A percentile compares a stretch with the other conserved stretches of the same genome.
phyloP scores from a whole-genome alignment of 1,139 yeast species.

The Entelexis paramagnoliae region DNA sequence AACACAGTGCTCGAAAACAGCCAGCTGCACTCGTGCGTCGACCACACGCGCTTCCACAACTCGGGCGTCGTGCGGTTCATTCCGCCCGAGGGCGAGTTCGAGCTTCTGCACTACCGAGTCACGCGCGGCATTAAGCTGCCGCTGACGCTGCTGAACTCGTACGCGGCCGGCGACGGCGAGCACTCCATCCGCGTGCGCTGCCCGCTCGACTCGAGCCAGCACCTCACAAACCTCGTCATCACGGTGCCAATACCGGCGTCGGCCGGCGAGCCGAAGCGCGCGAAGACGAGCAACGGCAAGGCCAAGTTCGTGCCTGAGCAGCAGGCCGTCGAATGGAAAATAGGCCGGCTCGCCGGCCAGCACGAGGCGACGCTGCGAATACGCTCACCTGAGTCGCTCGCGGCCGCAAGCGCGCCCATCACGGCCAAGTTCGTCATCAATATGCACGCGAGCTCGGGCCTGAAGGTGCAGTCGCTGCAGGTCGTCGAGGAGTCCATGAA shows the following conservation, averaged over 20 bases:
- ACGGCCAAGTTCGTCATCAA: constrained; percentile 57
- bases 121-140: constrained; percentile 57
- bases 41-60: constrained; percentile 55
- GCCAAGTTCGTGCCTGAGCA: constrained; percentile 60
- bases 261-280: constrained; percentile 37
- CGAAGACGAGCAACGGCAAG: constrained; percentile 48
- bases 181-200: constrained; percentile 15
- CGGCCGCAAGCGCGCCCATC: constrained; percentile 40
- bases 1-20: constrained; percentile 50
- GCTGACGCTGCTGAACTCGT: constrained; percentile 35
- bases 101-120: constrained; percentile 67
- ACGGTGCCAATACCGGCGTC: constrained; percentile 55
- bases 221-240: constrained; percentile 38
- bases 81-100: constrained; percentile 91
- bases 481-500: constrained; percentile 50
- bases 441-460: constrained; percentile 71
- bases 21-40: constrained; percentile 82
- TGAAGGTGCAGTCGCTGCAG: constrained; percentile 48
- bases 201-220: constrained; percentile 13
- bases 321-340: constrained; percentile 56
- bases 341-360: constrained; percentile 57
- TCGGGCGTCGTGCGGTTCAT: constrained; percentile 60
- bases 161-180: constrained; percentile 7
- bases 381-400: not conserved
- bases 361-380: constrained; percentile 43